phyloP scores from a whole-genome alignment of 345 rosid species.

The Laguncularia racemosa region DNA sequence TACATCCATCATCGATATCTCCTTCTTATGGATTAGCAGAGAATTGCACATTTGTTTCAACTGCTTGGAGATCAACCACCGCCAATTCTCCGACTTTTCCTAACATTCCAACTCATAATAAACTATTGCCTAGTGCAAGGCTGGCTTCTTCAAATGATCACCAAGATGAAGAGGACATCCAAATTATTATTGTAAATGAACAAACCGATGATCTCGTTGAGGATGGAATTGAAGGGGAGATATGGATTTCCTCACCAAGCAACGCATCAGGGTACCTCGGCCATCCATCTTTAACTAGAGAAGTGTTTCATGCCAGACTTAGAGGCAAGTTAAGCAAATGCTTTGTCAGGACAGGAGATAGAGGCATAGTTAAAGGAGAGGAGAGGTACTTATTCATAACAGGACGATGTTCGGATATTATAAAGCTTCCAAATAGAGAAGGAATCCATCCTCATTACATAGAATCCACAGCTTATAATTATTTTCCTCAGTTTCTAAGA shows the following conservation, averaged over 20 bases:
- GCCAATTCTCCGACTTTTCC: slow-evolving; percentile 8
- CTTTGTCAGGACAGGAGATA: slow-evolving; percentile 44
- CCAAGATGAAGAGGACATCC: slow-evolving; percentile 32
- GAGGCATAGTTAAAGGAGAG: slow-evolving; percentile 42
- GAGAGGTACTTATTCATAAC: slow-evolving; percentile 45
- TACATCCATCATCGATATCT: slow-evolving; percentile 36
- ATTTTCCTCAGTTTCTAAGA: slow-evolving; percentile 28
- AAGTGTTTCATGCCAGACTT: slow-evolving; percentile 34
- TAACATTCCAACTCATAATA: slow-evolving; percentile 31
- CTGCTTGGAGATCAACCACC: slow-evolving; percentile 37
- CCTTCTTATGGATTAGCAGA: slow-evolving; percentile 67
- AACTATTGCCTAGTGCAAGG: slow-evolving; percentile 46
- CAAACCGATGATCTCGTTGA: slow-evolving; percentile 29
- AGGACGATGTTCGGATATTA: slow-evolving; percentile 41
- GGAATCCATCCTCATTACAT: slow-evolving; percentile 48
- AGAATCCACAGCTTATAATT: slow-evolving; percentile 32
- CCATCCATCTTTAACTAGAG: slow-evolving; percentile 41
- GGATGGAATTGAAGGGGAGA: slow-evolving; percentile 56
- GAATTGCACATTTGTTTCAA: slow-evolving; percentile 61
- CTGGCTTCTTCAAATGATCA: slow-evolving; percentile 17
- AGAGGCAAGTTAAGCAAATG: slow-evolving; percentile 14
- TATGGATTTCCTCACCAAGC: slow-evolving; percentile 68
- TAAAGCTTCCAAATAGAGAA: slow-evolving; percentile 16
- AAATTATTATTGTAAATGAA: slow-evolving; percentile 41
- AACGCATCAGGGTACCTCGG: slow-evolving; percentile 47